A percentile compares a stretch with the other conserved stretches of the same genome.
phyloP scores from a whole-genome alignment of 1,139 yeast genomes.

The Taphrina confusa region DNA sequence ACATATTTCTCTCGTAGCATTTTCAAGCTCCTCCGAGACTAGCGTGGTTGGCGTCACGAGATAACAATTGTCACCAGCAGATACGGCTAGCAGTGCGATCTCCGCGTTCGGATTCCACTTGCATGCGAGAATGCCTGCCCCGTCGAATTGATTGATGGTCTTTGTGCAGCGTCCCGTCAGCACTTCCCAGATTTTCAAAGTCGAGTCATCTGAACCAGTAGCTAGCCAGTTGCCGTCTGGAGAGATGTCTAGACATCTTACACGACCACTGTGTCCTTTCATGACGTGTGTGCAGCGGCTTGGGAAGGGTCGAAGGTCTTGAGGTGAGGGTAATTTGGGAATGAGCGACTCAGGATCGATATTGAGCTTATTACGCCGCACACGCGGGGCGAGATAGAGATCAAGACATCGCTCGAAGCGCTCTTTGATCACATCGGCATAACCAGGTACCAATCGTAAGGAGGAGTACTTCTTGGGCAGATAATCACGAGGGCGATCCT shows the following conservation, averaged over 20 bases:
- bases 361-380: conserved; percentile 79
- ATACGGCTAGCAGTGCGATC: conserved; percentile 68
- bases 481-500: conserved; percentile 60
- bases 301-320: conserved; percentile 98
- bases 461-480: conserved; percentile 80
- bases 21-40: conserved; percentile 74
- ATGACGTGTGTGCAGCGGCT: conserved; percentile 81
- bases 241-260: conserved; percentile 79
- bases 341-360: conserved; percentile 95
- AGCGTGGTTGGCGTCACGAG: conserved; percentile 86
- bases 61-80: conserved; percentile 78
- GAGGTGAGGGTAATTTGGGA: conserved; percentile 95
- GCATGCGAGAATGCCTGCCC: conserved; percentile 71
- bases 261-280: conserved; percentile 78
- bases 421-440: conserved; percentile 80
- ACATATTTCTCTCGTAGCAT: conserved; percentile 70
- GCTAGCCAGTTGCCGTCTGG: conserved; percentile 94
- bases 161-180: conserved; percentile 86
- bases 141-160: conserved; percentile 37
- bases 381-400: conserved; percentile 93
- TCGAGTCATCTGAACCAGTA: conserved; percentile 96
- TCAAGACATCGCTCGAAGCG: conserved; percentile 92
- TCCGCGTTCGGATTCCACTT: conserved; percentile 85
- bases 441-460: conserved; percentile 91
- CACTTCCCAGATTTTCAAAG: conserved; percentile 94